Percentiles rank a stretch among this genome's conserved stretches.
phyloP scores from a whole-genome alignment of 495 filamentous ascomycete species.

The Neurospora sp. region DNA sequence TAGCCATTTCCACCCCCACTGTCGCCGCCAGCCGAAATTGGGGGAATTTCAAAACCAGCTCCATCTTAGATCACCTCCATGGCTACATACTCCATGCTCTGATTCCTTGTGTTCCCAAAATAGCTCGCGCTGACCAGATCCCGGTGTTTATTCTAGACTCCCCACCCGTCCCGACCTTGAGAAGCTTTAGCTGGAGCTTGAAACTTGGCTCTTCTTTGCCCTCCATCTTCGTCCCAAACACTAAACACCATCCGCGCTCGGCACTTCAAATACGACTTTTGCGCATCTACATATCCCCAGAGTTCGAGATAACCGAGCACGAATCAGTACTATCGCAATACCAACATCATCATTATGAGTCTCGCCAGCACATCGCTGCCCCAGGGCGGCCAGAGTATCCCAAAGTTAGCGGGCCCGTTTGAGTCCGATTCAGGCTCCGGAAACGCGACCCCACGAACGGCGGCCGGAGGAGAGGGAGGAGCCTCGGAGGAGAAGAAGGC shows the following conservation, averaged over 20 bases:
- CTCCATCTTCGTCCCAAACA: not conserved
- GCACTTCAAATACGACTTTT: not conserved
- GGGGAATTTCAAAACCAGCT: not conserved
- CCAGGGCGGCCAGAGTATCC: slow-evolving; percentile 11
- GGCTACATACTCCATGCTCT: not conserved
- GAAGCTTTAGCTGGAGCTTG: not conserved
- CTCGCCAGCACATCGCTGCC: slow-evolving; percentile 13
- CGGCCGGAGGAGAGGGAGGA: slow-evolving; percentile 8
- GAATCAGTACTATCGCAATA: not conserved
- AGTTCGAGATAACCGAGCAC: not conserved
- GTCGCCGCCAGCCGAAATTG: slow-evolving; percentile 16
- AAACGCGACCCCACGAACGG: slow-evolving; percentile 28
- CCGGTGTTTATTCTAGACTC: not conserved
- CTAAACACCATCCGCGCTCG: not conserved
- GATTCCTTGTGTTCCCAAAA: not conserved
- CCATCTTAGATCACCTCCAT: not conserved
- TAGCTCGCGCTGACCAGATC: not conserved
- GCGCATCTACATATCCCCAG: not conserved
- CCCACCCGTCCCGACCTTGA: not conserved
- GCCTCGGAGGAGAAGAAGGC: slow-evolving; percentile 28
- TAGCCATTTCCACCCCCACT: slow-evolving; percentile 11
- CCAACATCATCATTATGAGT: slow-evolving; percentile 14
- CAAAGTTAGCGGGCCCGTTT: slow-evolving; percentile 21
- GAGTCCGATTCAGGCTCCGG: slow-evolving; percentile 19
- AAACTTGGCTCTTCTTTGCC: not conserved